These are phyloP conservation scores for Hyphopichia pseudoburtonii DNA, from an alignment of 1,139 yeast genomes.

Conservation along the genomic window DNA sequence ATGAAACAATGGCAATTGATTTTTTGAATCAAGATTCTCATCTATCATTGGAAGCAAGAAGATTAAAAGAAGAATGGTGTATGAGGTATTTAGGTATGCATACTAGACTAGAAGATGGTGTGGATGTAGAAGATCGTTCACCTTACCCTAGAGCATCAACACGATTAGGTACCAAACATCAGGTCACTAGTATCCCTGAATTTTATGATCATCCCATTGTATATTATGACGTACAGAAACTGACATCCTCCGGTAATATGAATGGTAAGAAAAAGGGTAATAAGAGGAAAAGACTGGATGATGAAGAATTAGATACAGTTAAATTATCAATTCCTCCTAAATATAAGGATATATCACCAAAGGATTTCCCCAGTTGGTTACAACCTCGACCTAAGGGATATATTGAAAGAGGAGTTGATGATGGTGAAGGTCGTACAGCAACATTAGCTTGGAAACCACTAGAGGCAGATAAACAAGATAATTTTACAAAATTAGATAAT, in stretches of 20 bases:
- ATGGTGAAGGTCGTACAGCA: conserved; percentile 52
- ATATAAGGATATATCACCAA: conserved; percentile 37
- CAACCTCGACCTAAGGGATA: conserved; percentile 80
- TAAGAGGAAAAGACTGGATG: conserved; percentile 13
- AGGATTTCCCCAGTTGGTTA: conserved; percentile 69
- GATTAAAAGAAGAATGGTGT: conserved; percentile 71
- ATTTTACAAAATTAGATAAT: conserved; percentile 42
- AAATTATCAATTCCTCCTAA: conserved; percentile 50
- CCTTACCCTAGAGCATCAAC: conserved; percentile 85
- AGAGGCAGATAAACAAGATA: conserved; percentile 29
- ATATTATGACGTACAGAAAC: conserved; percentile 55
- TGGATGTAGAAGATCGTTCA: conserved; percentile 71
- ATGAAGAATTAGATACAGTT: conserved; percentile 19
- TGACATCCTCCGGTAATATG: conserved; percentile 10
- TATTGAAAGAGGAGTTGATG: conserved; percentile 82
- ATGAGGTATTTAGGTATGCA: conserved; percentile 80
- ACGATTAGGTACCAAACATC: conserved; percentile 73
- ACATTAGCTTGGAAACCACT: conserved; percentile 67
- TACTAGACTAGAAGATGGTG: conserved; percentile 72
- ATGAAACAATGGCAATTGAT: conserved; percentile 59
- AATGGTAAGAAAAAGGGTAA: conserved; percentile 13
- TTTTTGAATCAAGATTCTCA: conserved; percentile 48
- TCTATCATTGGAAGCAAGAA: conserved; percentile 44
- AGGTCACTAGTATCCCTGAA: conserved; percentile 64
- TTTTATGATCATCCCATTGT: conserved; percentile 66